Conservation (phyloP, 176 grass and related monocot species). For the Triticum turgidum region DNA sequence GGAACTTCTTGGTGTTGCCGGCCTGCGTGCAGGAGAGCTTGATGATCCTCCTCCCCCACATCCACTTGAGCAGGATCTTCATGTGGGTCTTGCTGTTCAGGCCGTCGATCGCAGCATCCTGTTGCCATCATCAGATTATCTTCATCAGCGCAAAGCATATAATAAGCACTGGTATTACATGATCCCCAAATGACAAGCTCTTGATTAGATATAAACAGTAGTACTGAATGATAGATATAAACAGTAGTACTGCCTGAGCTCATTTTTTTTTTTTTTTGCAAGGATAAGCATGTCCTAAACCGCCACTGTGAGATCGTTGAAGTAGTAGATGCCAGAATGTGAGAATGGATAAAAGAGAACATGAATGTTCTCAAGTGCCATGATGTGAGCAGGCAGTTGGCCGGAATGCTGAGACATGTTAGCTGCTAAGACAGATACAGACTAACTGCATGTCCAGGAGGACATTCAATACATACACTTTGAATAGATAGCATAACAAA, state of each 20-base stretch:
- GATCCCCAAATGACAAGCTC: not conserved
- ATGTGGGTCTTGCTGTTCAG: conserved; percentile 21
- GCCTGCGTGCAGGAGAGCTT: not conserved
- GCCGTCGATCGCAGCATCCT: not conserved
- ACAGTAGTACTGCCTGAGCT: not conserved
- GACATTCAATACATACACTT: not conserved
- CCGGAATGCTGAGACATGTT: not conserved
- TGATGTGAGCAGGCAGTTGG: not conserved
- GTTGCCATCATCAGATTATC: not conserved
- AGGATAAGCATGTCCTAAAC: not conserved
- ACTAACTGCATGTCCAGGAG: not conserved
- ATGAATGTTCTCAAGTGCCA: not conserved
- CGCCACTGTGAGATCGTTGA: not conserved
- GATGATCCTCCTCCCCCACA: conserved; percentile 8
- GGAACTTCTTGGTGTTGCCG: not conserved
- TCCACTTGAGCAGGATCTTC: conserved; percentile 13
- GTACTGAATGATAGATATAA: not conserved
- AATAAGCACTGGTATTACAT: not conserved
- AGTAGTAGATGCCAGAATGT: not conserved
- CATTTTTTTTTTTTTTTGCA: not conserved
- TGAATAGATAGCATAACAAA: too few species aligned
- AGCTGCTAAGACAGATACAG: not conserved
- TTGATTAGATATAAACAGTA: not conserved
- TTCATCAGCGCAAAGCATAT: not conserved
- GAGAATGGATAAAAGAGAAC: not conserved